Conservation (phyloP, 1,139 yeast genomes). For the Eremothecium gossypii region DNA sequence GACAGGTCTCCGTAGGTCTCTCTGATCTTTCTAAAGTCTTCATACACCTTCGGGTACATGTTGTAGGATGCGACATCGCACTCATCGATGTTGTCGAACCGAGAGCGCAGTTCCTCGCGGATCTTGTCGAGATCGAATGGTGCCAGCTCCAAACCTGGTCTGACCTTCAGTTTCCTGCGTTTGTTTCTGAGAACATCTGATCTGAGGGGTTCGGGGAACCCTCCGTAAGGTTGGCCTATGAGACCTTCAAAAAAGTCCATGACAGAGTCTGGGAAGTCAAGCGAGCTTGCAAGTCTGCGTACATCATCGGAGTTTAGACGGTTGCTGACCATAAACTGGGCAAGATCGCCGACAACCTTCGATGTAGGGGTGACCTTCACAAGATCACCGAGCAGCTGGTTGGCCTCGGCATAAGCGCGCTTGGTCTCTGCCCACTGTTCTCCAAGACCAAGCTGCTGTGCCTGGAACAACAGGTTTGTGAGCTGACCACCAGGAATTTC, state of each 20-base stretch:
- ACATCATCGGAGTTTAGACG: conserved; percentile 81
- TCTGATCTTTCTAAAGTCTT: conserved; percentile 63
- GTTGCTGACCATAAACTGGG: conserved; percentile 97
- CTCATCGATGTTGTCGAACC: conserved; percentile 61
- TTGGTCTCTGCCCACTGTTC: conserved; percentile 94
- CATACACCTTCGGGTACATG: conserved; percentile 97
- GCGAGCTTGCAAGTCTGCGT: conserved; percentile 70
- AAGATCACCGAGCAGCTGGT: conserved; percentile 82
- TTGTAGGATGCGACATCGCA: conserved; percentile 88
- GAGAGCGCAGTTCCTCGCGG: conserved; percentile 58
- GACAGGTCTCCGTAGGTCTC: conserved; percentile 88
- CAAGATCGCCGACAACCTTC: conserved; percentile 97
- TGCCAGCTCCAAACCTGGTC: conserved; percentile 84
- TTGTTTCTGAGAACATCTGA: conserved; percentile 78
- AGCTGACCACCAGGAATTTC: conserved; percentile 99
- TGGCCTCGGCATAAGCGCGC: conserved; percentile 86
- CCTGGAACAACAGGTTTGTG: conserved; percentile 95
- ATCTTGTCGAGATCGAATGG: conserved; percentile 72
- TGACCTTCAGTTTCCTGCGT: conserved; percentile 76
- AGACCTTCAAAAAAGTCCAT: conserved; percentile 97
- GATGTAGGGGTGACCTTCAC: conserved; percentile 99
- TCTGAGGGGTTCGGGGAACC: conserved; percentile 98
- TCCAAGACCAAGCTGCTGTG: conserved; percentile 96
- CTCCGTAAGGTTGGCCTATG: conserved; percentile 99
- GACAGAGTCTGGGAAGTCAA: conserved; percentile 97